Evolutionary conservation across 345 rosid species (phyloP).

Genomic region (Acer yangbiense): DNA sequence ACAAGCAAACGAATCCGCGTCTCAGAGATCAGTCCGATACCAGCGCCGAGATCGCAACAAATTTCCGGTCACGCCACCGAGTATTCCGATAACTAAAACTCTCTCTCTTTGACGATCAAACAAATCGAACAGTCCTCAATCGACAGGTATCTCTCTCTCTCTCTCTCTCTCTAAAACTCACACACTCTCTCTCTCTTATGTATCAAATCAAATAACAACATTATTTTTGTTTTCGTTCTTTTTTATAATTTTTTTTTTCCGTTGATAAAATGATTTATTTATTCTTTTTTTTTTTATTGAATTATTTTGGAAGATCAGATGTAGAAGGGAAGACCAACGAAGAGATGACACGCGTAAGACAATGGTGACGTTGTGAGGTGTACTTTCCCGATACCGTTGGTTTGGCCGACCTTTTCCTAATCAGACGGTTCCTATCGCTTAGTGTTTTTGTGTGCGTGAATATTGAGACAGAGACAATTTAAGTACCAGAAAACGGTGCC

Average conservation of each 20-base stretch:
- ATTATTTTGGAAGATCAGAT: slow-evolving; percentile 1
- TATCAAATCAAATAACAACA: not conserved
- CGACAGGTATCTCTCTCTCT: slow-evolving; percentile 22
- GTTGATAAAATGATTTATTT: slow-evolving; percentile 20
- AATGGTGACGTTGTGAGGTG: slow-evolving; percentile 7
- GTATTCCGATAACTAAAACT: slow-evolving; percentile 34
- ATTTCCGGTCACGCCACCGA: slow-evolving; percentile 33
- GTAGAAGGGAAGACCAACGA: slow-evolving; percentile 14
- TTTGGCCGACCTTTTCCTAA: slow-evolving; percentile 31
- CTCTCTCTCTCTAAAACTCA: slow-evolving; percentile 19
- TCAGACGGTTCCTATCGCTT: slow-evolving; percentile 28
- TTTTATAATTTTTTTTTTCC: slow-evolving; percentile 16
- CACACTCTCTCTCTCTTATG: slow-evolving; percentile 18
- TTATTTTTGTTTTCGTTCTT: not conserved
- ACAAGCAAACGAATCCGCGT: slow-evolving; percentile 14
- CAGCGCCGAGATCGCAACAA: slow-evolving; percentile 33
- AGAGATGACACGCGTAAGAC: slow-evolving; percentile 25
- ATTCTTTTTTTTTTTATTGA: slow-evolving; percentile 10
- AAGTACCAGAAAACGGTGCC: slow-evolving; percentile 15
- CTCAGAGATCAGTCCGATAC: slow-evolving; percentile 13
- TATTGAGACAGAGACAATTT: not conserved
- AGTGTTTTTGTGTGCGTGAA: slow-evolving; percentile 15
- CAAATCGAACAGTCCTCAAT: slow-evolving; percentile 25
- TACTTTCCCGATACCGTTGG: slow-evolving; percentile 29
- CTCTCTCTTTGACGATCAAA: slow-evolving; percentile 19